These are phyloP conservation scores for Pyracantha coccinea DNA, from an alignment of 331 rosid species.

Conservation along the genomic window DNA sequence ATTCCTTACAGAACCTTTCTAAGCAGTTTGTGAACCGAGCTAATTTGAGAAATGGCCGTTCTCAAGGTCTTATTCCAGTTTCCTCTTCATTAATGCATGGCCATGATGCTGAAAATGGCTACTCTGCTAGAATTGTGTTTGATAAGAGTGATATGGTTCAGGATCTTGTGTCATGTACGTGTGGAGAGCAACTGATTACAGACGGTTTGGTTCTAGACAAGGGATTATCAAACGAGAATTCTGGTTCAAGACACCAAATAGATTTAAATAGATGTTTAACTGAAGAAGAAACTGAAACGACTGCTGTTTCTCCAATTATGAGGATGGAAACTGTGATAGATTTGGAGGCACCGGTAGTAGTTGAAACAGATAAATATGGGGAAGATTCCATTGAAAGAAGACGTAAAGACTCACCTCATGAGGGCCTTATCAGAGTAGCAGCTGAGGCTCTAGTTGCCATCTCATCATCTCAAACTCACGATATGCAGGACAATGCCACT, in stretches of 20 bases:
- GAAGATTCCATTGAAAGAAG: too few species aligned
- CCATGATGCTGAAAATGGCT: constrained; percentile 10
- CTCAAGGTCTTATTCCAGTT: background rate
- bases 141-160: background rate
- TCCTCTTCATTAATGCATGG: background rate
- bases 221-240: too few species aligned
- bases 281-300: too few species aligned
- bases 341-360: constrained; percentile 16
- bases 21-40: constrained; percentile 1
- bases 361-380: constrained; percentile 11
- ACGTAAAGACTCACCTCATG: too few species aligned
- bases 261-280: too few species aligned
- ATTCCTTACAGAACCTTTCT: background rate
- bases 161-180: background rate
- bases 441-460: constrained; percentile 39
- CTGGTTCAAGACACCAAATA: too few species aligned
- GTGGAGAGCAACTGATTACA: too few species aligned
- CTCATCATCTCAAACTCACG: constrained; percentile 10
- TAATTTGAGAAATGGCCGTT: constrained; percentile 9
- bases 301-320: too few species aligned
- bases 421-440: constrained; percentile 13
- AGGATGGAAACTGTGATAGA: constrained; percentile 7
- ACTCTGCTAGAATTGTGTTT: background rate
- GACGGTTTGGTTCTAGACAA: too few species aligned
- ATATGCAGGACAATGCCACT: constrained; percentile 1